Base-by-base conservation (phyloP, 352 stramenopile species). In the Phytophthora tubulina region DNA sequence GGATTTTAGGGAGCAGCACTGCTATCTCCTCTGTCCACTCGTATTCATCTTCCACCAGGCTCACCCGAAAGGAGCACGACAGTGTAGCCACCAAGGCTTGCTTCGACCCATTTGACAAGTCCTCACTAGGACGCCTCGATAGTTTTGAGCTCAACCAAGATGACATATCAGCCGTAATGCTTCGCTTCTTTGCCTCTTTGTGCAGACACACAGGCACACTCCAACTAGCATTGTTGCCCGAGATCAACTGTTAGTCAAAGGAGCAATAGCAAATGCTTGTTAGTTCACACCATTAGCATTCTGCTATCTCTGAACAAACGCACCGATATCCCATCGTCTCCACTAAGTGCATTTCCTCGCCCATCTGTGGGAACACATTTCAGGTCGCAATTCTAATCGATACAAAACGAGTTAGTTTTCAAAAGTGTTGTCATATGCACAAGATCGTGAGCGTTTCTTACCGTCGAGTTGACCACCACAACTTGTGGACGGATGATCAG, bases 401-500 rank as follows among this genome's bases (percentile, higher is more conserved):
- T 49, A 41, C 8, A 48, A 13, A 4, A 41, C 32, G 6, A 41
- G 55, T 70, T 55, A 75, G 27, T 31, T 68, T 65, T 39, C 13
- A 30, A 3, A 36, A 58, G 31, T 44, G 41, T 42, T 21, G 3
- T n/a, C 11, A 65, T 14, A 53, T 57, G 10, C 30, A 58, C 13
- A 38, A 45, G 2, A 42, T 56, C 4, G 7, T n/a, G 33, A 51
- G 11, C 6, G 2, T 7, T 72, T 27, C 61, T 66, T 79, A 92
- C 84, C 77, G 81, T 88, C 30, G 82, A 71, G 58, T 92, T 91
- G 50, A 89, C 74, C 32, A 92, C 67, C 32, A 92, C 75, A 13
- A 90, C 63, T 66, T 80, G 69, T 14, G 84, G 82, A 21, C 75
- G 74, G 45, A 92, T 86, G 11, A 61, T 48, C 10, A 90, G 45